A percentile compares a stretch with the other conserved stretches of the same genome.
These are phyloP conservation scores for Ceratocystiopsis sp. DNA, from an alignment of 2,329 filamentous ascomycete genomes.

Conservation along the genomic window DNA sequence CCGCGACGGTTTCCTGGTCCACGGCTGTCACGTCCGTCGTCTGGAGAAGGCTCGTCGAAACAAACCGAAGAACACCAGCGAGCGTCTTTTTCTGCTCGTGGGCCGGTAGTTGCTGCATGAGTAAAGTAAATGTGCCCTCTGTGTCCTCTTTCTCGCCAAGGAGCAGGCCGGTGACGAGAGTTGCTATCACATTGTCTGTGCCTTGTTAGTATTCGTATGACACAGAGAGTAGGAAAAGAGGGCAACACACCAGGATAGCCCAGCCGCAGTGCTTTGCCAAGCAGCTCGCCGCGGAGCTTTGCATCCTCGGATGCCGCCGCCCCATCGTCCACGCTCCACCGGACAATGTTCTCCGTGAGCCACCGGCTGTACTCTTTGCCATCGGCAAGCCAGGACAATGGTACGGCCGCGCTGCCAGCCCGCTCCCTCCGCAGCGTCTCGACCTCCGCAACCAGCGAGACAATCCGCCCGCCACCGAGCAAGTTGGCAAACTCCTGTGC, in stretches of 20 bases:
- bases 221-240: neutral
- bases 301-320: conserved; percentile 14
- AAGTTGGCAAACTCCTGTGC: conserved; percentile 27
- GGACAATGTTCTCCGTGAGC: conserved; percentile 48
- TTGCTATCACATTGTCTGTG: conserved; percentile 25
- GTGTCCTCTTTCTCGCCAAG: neutral
- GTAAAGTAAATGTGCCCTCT: conserved; percentile 13
- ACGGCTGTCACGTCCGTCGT: conserved; percentile 9
- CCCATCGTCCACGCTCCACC: conserved; percentile 12
- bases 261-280: conserved; percentile 46
- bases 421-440: conserved; percentile 28
- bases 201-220: conserved; percentile 7
- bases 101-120: conserved; percentile 21
- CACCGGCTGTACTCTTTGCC: conserved; percentile 50
- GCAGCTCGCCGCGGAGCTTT: conserved; percentile 26
- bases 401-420: neutral
- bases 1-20: conserved; percentile 26
- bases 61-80: conserved; percentile 11
- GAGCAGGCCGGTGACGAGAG: conserved; percentile 20
- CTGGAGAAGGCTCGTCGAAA: too few species aligned
- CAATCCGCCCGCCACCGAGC: conserved; percentile 30
- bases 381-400: conserved; percentile 41
- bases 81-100: conserved; percentile 28
- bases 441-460: conserved; percentile 38
- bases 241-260: conserved; percentile 49